phyloP scores from a whole-genome alignment of 2,329 filamentous ascomycete genomes.

The Colletotrichum musae region DNA sequence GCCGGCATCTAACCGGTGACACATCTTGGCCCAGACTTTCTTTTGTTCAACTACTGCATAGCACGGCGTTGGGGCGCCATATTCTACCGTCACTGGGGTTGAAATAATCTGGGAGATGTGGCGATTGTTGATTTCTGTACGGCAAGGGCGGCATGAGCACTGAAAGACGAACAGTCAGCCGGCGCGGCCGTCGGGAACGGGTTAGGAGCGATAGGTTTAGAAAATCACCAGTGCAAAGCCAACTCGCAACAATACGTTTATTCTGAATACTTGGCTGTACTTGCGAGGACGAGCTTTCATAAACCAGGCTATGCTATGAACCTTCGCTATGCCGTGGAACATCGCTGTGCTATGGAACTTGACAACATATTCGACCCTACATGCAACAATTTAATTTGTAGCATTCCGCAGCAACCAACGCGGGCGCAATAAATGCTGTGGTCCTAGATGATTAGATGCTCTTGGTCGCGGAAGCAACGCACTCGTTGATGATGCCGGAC shows the following conservation, averaged over 20 bases:
- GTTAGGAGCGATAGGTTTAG: neutral
- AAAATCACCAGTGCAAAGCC: neutral
- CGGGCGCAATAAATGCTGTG: too few relatives aligned
- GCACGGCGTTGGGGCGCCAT: conserved; percentile 34
- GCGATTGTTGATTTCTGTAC: neutral
- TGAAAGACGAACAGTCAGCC: neutral
- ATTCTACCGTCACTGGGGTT: neutral
- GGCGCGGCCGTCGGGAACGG: neutral
- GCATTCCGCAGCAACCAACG: too few relatives aligned
- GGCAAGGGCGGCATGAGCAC: neutral
- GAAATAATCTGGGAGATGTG: neutral
- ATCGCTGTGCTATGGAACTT: neutral
- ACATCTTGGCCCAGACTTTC: neutral
- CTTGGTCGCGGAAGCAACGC: conserved; percentile 62
- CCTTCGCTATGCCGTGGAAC: neutral
- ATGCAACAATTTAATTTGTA: neutral
- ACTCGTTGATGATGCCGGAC: conserved; percentile 70
- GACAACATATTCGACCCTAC: neutral
- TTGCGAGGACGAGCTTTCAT: too few relatives aligned
- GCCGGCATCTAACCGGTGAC: conserved; percentile 32
- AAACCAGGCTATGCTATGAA: neutral
- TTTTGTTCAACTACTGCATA: conserved; percentile 29
- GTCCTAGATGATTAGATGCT: conserved; percentile 41
- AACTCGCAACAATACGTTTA: neutral
- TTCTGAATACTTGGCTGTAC: too few relatives aligned